These are phyloP conservation scores for Somion occarium DNA, from an alignment of 1,284 basidiomycete species.

Conservation along the genomic window DNA sequence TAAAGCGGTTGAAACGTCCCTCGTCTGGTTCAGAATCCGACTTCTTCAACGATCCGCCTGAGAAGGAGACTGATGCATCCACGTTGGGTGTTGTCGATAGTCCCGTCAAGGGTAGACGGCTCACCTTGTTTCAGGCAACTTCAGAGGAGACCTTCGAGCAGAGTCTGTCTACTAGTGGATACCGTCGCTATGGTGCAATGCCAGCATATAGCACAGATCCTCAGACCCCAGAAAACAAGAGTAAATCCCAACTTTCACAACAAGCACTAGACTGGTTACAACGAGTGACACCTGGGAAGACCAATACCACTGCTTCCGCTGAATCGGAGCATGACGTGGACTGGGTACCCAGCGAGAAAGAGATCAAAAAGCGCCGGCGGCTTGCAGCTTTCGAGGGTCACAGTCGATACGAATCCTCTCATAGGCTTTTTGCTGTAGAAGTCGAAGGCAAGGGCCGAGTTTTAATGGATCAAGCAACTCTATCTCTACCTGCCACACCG, in stretches of 20 bases:
- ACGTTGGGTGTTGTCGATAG: constrained; percentile 60
- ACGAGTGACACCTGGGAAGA: constrained; percentile 34
- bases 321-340: constrained; percentile 29
- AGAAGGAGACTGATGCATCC: constrained; percentile 17
- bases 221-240: constrained; percentile 20
- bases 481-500: constrained; percentile 25
- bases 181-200: constrained; percentile 54
- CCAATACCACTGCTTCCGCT: constrained; percentile 30
- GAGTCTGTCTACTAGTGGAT: constrained; percentile 72
- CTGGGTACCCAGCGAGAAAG: constrained; percentile 47
- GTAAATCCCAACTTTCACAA: constrained; percentile 23
- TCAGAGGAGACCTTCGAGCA: constrained; percentile 80
- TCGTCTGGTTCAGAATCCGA: constrained; percentile 33
- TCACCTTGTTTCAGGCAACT: constrained; percentile 73
- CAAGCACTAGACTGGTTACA: constrained; percentile 34
- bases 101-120: constrained; percentile 61
- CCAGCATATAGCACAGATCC: constrained; percentile 24
- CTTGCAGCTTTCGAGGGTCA: constrained; percentile 53
- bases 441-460: constrained; percentile 65
- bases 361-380: constrained; percentile 57
- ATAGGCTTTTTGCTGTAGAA: constrained; percentile 52
- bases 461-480: constrained; percentile 44
- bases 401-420: constrained; percentile 15
- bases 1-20: constrained; percentile 50
- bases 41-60: constrained; percentile 12